Percentiles rank a stretch among this genome's conserved stretches.
phyloP scores from a whole-genome alignment of 2,329 filamentous ascomycete species.

The Sporothrix protearum region DNA sequence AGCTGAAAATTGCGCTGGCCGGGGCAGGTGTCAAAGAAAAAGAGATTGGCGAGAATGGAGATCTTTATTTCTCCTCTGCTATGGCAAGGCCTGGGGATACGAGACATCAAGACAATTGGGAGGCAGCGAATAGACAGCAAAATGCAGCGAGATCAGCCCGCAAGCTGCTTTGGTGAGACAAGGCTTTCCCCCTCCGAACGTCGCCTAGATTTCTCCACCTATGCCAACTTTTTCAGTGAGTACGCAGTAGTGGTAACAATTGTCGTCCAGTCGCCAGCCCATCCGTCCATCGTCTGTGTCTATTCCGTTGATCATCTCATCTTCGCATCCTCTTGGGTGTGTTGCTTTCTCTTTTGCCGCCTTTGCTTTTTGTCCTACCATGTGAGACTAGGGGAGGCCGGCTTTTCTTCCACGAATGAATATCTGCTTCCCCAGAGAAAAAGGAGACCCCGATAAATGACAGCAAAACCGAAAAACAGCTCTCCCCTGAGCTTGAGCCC shows the following conservation, averaged over 20 bases:
- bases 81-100: not conserved
- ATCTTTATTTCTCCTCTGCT: not conserved
- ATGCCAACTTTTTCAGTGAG: constrained; percentile 2
- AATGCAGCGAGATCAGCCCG: not conserved
- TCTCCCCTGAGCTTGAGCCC: not conserved
- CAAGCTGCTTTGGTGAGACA: not conserved
- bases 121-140: not conserved
- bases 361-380: not conserved
- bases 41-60: not conserved
- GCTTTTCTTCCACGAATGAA: constrained; percentile 1
- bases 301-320: not conserved
- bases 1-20: not conserved
- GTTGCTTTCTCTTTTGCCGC: not conserved
- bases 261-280: not conserved
- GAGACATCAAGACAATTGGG: not conserved
- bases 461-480: not conserved
- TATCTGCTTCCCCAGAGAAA: not conserved
- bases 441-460: not conserved
- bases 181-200: not conserved
- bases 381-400: not conserved
- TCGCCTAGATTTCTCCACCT: not conserved
- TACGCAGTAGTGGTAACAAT: not conserved
- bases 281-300: constrained; percentile 1
- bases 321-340: not conserved
- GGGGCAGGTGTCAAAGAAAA: not conserved